These are phyloP conservation scores for Quercus tomentella DNA, from an alignment of 331 rosid species.

Conservation along the genomic window DNA sequence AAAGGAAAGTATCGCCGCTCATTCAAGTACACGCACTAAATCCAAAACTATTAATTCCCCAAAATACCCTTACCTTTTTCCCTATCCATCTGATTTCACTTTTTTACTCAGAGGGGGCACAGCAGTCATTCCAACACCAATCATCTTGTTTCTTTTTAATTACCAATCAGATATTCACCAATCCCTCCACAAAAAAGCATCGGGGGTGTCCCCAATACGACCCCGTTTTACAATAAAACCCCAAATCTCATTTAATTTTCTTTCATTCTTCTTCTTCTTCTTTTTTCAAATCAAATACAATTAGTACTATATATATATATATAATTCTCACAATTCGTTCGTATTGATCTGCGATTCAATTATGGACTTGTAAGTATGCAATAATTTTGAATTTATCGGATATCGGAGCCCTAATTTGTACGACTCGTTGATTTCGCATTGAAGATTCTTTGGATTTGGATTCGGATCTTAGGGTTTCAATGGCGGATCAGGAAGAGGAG, in stretches of 20 bases:
- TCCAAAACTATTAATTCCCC: neutral
- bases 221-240: slow-evolving; percentile 27
- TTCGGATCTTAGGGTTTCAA: slow-evolving; percentile 36
- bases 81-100: neutral
- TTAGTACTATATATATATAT: neutral
- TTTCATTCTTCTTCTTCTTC: neutral
- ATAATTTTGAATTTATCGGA: slow-evolving; percentile 10
- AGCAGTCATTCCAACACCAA: slow-evolving; percentile 7
- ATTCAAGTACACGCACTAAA: neutral
- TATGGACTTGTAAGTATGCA: neutral
- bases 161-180: no score
- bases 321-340: neutral
- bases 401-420: slow-evolving; percentile 36
- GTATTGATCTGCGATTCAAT: neutral
- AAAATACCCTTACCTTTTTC: slow-evolving; percentile 7
- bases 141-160: no score
- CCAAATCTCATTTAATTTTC: neutral
- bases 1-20: slow-evolving; percentile 38
- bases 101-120: neutral
- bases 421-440: neutral
- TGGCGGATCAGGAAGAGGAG: slow-evolving; percentile 95
- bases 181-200: neutral
- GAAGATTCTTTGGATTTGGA: slow-evolving; percentile 31
- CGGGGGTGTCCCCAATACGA: slow-evolving; percentile 18
- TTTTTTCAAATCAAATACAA: neutral